phyloP scores from a whole-genome alignment of 75 land plant genomes.

The Sequoiadendron giganteum region DNA sequence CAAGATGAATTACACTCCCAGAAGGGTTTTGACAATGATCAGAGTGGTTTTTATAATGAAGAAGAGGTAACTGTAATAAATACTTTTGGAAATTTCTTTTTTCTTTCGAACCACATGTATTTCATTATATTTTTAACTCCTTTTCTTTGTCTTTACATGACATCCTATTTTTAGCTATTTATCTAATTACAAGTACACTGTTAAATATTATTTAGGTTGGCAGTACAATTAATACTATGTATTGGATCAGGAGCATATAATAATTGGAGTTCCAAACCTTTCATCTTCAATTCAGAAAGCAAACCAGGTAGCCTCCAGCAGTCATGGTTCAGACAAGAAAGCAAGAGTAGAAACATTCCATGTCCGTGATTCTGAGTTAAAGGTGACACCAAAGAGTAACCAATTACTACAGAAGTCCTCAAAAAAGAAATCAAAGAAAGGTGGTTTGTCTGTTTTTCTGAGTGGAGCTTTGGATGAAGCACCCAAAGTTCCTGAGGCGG shows the following conservation, averaged over 20 bases:
- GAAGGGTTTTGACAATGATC: not conserved
- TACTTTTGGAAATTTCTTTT: not conserved
- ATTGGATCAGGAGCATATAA: not conserved
- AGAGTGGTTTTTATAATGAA: not conserved
- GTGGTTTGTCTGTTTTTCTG: constrained; percentile 93
- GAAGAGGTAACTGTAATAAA: not conserved
- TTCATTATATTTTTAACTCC: not conserved
- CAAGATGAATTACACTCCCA: not conserved
- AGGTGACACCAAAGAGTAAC: constrained; percentile 14
- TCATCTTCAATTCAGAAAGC: constrained; percentile 16
- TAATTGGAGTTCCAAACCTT: not conserved
- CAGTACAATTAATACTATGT: not conserved
- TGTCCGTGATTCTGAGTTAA: not conserved
- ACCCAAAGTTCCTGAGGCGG: constrained; percentile 32
- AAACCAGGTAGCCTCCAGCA: not conserved
- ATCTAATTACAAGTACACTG: not conserved
- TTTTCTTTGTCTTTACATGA: not conserved
- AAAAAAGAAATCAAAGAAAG: constrained; percentile 81
- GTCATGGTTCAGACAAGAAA: constrained; percentile 11
- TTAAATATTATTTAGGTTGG: not conserved
- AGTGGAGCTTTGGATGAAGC: constrained; percentile 92
- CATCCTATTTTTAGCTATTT: not conserved
- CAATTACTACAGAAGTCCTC: constrained; percentile 14
- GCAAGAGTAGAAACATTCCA: not conserved
- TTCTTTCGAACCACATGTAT: not conserved